Base-by-base conservation (phyloP, 2,329 filamentous ascomycete species). In the Ascochyta lentis region DNA sequence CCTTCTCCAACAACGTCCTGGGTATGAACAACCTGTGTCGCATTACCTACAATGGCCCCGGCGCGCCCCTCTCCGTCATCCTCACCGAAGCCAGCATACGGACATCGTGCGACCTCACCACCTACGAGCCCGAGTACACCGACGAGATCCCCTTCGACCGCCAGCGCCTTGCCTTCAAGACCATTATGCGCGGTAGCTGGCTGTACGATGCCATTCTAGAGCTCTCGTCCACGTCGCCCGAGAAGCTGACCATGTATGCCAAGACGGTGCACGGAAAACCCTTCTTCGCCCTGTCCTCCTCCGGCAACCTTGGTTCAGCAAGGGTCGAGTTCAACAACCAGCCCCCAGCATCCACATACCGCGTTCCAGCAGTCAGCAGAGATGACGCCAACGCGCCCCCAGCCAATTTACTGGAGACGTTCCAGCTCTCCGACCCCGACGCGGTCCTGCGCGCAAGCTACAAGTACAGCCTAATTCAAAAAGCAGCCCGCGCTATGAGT, bases 71-170 rank as follows among this genome's bases (percentile, higher is more conserved):
- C 60, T 89, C 89, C 70, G 87, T 99, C 61, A 89, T 92, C 31
- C 86, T 98, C 39, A 89, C 94, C 63, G 95, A 98, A 76, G 84
- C 88, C 1, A 90, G 90, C 3, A 89, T 97, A 43, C 69, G 71
- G 29, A 76, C 73, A 12, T 96, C 90, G 8, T 96, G 93, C 76
- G 89, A 95, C 58, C 81, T 99, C 47, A 91, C 89, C 7, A 98
- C 95, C 0, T 99, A 97, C 77, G 84, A 92, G 45, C 85, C 90
- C 45, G 73, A 68, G 9, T 74, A 71, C 44, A 57, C 62, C n/a
- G 89, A 93, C 47, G 89, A 93, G 47, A 98, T 99, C 41, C 95
- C 94, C 0, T 92, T 99, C 64, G 87, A 94, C 68, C 86, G 92
- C 29, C 85, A 92, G 46, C 85, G 88, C 48, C 81, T 98, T 8